These are phyloP conservation scores for Larix kaempferi DNA, from an alignment of 75 land plant genomes.

Conservation along the genomic window DNA sequence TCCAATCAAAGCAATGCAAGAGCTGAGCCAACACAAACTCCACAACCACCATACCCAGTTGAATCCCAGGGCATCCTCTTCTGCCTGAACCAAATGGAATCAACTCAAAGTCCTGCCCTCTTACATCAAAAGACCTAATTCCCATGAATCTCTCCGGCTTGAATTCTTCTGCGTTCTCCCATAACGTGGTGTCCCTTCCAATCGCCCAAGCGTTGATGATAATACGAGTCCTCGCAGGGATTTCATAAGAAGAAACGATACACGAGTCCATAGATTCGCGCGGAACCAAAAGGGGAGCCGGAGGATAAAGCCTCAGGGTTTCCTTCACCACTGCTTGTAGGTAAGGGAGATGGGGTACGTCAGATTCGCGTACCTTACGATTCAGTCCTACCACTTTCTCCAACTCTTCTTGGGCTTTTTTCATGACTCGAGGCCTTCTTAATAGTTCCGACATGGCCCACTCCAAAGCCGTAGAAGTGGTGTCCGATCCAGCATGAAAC, in stretches of 20 bases:
- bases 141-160: conserved; percentile 13
- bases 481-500: not conserved
- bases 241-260: conserved; percentile 5
- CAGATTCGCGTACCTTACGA: conserved; percentile 8
- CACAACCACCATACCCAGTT: not conserved
- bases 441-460: conserved; percentile 18
- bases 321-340: conserved; percentile 11
- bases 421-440: not conserved
- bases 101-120: conserved; percentile 9
- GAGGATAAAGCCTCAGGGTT: conserved; percentile 7
- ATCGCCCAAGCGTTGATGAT: conserved; percentile 10
- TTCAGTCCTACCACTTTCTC: conserved; percentile 3
- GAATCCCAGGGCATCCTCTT: conserved; percentile 6
- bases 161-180: conserved; percentile 8
- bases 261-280: not conserved
- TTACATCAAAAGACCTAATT: not conserved
- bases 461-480: not conserved
- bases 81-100: conserved; percentile 13
- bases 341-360: not conserved
- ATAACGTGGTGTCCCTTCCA: conserved; percentile 10
- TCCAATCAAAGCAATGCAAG: conserved; percentile 8
- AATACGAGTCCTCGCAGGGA: conserved; percentile 4
- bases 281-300: conserved; percentile 14
- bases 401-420: conserved; percentile 13
- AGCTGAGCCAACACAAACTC: conserved; percentile 6